phyloP scores from a whole-genome alignment of 257 asterid genomes.

The Penstemon barbatus region DNA sequence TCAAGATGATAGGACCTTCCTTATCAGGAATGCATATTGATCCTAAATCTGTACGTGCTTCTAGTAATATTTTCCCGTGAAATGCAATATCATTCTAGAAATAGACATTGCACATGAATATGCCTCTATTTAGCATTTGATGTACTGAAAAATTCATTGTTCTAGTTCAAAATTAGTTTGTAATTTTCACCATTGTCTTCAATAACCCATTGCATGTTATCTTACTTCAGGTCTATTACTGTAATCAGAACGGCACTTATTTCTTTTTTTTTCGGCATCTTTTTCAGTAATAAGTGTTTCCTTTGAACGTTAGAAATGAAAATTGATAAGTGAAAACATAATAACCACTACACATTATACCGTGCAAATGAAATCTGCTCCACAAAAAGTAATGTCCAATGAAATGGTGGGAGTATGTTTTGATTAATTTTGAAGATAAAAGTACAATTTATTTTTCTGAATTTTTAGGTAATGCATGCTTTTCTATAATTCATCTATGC shows the following conservation, averaged over 20 bases:
- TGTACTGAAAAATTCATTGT: constrained; percentile 14
- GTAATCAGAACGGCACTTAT: neutral
- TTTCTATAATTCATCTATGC: neutral
- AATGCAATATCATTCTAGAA: neutral
- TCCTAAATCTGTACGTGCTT: constrained; percentile 80
- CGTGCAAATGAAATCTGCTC: neutral
- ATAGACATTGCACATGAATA: neutral
- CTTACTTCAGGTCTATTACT: constrained; percentile 5
- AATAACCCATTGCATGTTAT: neutral
- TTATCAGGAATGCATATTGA: constrained; percentile 89
- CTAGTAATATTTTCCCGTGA: neutral
- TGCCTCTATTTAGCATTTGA: constrained; percentile 3
- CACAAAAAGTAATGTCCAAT: neutral
- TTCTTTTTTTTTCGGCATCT: neutral
- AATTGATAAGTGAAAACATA: neutral
- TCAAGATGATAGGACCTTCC: constrained; percentile 81
- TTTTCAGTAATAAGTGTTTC: neutral
- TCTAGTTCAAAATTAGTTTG: constrained; percentile 13
- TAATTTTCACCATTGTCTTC: constrained; percentile 1
- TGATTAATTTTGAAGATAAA: neutral
- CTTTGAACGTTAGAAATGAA: neutral
- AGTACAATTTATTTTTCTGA: neutral
- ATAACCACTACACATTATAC: neutral
- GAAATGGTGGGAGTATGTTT: neutral
- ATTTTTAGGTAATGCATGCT: neutral